Evolutionary conservation across 176 grass and related monocot genomes (phyloP), one percentile per base, ranked within the genome.

Genomic region (Raddia guianensis): DNA sequence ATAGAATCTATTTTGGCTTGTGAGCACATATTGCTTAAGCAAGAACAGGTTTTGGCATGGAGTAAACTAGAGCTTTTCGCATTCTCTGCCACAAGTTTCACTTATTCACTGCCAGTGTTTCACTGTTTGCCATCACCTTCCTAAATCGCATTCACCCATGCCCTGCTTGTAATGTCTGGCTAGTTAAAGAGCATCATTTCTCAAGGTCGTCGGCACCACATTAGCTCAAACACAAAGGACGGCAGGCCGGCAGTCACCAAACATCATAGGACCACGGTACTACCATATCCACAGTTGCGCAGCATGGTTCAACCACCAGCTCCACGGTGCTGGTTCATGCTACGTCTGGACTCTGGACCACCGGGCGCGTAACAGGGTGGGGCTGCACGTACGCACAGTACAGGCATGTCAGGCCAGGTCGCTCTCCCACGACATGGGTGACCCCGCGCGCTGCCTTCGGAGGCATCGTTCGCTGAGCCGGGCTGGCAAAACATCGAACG

Each of bases 401-500:
- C 44, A 68, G 21, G 34, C 10, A 61, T 59, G 50, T 11, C 52
- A 66, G 15, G 43, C 3, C 68, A 57, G 35, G 62, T 81, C 19
- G 54, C 54, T 76, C 78, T 62, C 48, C 70, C 2, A 27, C 27
- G 27, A 27, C 27, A 27, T 37, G 66, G 79, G 44, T 64, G n/a
- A 45, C 44, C 77, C 70, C 70, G 60, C 9, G n/a, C 52, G 35
- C 58, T 12, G 20, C 10, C 46, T n/a, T 19, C 11, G 9, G 15
- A 37, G 13, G 47, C 20, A n/a, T 18, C 59, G 10, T 15, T 52
- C 8, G 70, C 18, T 37, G 43, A 44, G 20, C 16, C 19, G 43
- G 52, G 16, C 61, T 70, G 14, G 66, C 80, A 74, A 89, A 84
- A 5, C 66, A 64, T 82, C 87, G 49, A 84, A 87, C 84, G 79